phyloP scores from a whole-genome alignment of 306 rosid genomes.

The Carpinus viminea region DNA sequence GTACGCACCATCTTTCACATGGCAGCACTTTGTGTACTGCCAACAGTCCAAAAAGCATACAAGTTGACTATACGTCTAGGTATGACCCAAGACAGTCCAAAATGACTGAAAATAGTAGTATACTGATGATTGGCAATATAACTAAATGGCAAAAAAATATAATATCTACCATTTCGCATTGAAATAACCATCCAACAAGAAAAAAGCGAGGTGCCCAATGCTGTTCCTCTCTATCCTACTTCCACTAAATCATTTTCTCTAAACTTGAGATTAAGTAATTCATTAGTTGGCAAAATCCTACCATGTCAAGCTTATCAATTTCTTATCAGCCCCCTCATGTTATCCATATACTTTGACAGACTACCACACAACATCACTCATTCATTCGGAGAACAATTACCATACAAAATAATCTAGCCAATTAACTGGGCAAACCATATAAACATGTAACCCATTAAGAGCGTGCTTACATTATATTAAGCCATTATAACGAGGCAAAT shows the following conservation, averaged over 20 bases:
- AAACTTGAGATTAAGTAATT: background rate
- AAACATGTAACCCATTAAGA: too few relatives aligned
- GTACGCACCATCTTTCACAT: too few relatives aligned
- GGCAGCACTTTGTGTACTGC: too few relatives aligned
- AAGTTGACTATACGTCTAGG: too few relatives aligned
- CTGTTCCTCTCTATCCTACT: background rate
- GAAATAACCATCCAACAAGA: background rate
- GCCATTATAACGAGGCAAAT: background rate
- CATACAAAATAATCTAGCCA: too few relatives aligned
- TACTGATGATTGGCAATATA: background rate
- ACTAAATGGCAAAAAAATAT: background rate
- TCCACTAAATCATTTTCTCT: background rate
- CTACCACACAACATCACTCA: background rate
- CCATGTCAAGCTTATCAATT: background rate
- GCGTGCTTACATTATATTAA: background rate
- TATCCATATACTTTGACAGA: background rate
- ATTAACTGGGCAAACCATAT: too few relatives aligned
- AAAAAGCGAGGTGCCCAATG: background rate
- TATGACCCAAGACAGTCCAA: too few relatives aligned
- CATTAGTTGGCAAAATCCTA: background rate
- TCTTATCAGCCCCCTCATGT: background rate
- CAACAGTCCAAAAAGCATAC: too few relatives aligned
- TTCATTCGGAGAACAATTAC: too few relatives aligned
- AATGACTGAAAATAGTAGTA: background rate
- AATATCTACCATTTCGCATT: background rate